These are phyloP conservation scores for Hortiboletus rubellus DNA, from an alignment of 1,284 basidiomycete species.

Conservation along the genomic window DNA sequence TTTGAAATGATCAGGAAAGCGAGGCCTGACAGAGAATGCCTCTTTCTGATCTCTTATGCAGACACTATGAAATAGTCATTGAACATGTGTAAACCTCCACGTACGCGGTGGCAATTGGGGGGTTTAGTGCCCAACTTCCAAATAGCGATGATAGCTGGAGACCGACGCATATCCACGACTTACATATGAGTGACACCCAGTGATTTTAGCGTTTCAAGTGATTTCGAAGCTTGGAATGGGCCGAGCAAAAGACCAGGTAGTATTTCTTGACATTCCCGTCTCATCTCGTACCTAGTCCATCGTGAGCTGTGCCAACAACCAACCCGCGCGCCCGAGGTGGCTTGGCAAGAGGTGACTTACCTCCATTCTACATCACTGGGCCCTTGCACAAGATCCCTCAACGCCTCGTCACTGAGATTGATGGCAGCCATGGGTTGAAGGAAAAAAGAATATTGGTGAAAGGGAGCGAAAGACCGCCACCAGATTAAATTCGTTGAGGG, in stretches of 20 bases:
- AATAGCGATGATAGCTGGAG: constrained; percentile 4
- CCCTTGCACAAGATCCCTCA: constrained; percentile 68
- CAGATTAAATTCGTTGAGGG: constrained; percentile 2
- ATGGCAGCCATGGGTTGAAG: constrained; percentile 22
- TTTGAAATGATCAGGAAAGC: constrained; percentile 77
- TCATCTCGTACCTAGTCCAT: constrained; percentile 83
- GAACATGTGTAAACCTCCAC: background rate
- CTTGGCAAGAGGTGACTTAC: constrained; percentile 39
- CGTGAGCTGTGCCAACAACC: constrained; percentile 9
- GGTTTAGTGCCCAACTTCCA: constrained; percentile 6
- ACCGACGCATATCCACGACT: constrained; percentile 31
- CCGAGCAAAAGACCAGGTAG: constrained; percentile 83
- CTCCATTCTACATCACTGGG: constrained; percentile 79
- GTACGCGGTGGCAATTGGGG: background rate
- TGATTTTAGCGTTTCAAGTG: constrained; percentile 61
- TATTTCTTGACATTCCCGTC: constrained; percentile 90
- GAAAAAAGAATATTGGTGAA: background rate
- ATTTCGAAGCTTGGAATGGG: constrained; percentile 86
- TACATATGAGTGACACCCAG: constrained; percentile 87
- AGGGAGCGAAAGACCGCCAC: constrained; percentile 1
- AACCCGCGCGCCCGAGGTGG: background rate
- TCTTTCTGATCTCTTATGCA: constrained; percentile 88
- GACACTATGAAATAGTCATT: constrained; percentile 48
- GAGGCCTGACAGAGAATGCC: constrained; percentile 82
- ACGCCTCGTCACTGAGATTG: constrained; percentile 48